Evolutionary conservation across 331 rosid species (phyloP), one percentile per base, ranked within the genome.

Genomic region (Acacia pycnantha): DNA sequence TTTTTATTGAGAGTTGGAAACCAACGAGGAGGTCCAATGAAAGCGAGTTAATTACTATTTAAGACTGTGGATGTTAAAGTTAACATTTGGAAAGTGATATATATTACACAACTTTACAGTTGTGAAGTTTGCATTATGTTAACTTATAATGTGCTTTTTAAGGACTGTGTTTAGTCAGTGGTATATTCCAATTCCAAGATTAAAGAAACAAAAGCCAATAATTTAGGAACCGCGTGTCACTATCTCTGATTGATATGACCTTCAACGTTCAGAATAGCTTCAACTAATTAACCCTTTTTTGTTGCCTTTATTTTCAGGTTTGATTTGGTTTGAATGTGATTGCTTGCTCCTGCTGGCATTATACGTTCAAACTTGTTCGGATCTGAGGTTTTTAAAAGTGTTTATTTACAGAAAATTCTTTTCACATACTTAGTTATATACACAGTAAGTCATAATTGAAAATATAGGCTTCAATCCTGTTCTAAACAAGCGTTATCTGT

Each of bases 151-250:
- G 15, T 26, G 31, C 58, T 26, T 46, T 46, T 43, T 71, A 46
- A 62, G 76, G 41, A 71, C 3, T 18, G 22, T 33, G 56, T 7
- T 53, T 53, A 40, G 3, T 69, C 77, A 56, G 35, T 46, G 65
- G 15, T 58, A 41, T 11, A 58, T 82, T 76, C 65, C 54, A 68
- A 76, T 41, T 65, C 71, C 71, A 22, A 29, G 29, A 51, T 81
- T 21, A 21, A 68, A 40, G 47, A 68, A 79, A 84, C 37, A 74
- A 74, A 76, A 70, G 80, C 77, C 87, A 77, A 24, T 71, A 33
- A 77, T 71, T 68, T 53, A 37, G 79, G 82, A 74, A 76, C 72
- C 50, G 56, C 76, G 76, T 76, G 77, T 22, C 53, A 14, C 7
- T 37, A 37, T 50, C 18, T 50, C n/a, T 7, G 58, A 5, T 21